Conservation (phyloP, 2,329 filamentous ascomycete genomes). For the Boeremia exigua region DNA sequence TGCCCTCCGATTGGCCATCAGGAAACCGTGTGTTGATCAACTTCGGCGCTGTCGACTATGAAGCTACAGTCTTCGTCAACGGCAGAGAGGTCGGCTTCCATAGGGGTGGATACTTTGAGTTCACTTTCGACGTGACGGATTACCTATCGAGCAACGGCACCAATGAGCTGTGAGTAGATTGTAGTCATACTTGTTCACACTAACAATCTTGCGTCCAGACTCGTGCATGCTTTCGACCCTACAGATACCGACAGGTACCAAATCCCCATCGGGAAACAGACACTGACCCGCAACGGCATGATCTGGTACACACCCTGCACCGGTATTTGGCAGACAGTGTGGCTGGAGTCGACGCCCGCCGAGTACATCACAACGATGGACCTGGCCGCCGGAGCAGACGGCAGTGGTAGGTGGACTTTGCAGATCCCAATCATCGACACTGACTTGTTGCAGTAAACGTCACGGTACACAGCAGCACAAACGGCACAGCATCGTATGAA, state of each 20-base stretch:
- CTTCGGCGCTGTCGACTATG: conserved; percentile 66
- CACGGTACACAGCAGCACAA: conserved; percentile 58
- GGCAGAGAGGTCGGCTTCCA: conserved; percentile 60
- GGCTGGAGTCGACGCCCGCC: conserved; percentile 68
- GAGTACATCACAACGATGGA: conserved; percentile 66
- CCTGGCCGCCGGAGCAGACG: conserved; percentile 56
- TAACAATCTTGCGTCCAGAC: conserved; percentile 43
- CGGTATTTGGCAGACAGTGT: conserved; percentile 77
- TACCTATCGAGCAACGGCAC: conserved; percentile 49
- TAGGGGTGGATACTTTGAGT: conserved; percentile 67
- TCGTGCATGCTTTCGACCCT: conserved; percentile 71
- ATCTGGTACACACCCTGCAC: conserved; percentile 77
- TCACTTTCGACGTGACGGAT: conserved; percentile 65
- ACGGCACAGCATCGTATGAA: conserved; percentile 45
- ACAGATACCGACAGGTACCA: conserved; percentile 63
- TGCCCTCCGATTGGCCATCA: conserved; percentile 56
- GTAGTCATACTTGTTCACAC: rapidly evolving
- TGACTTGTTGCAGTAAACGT: conserved; percentile 57
- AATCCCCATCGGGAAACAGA: conserved; percentile 72
- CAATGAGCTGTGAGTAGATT: conserved; percentile 60
- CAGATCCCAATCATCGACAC: background rate
- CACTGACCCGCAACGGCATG: conserved; percentile 58
- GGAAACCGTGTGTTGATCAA: conserved; percentile 57
- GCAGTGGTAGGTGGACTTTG: conserved; percentile 29
- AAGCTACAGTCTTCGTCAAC: conserved; percentile 66